Percentiles rank a stretch among this genome's conserved stretches.
phyloP scores from a whole-genome alignment of 2,329 filamentous ascomycete species.

The Cladosporium sp. region DNA sequence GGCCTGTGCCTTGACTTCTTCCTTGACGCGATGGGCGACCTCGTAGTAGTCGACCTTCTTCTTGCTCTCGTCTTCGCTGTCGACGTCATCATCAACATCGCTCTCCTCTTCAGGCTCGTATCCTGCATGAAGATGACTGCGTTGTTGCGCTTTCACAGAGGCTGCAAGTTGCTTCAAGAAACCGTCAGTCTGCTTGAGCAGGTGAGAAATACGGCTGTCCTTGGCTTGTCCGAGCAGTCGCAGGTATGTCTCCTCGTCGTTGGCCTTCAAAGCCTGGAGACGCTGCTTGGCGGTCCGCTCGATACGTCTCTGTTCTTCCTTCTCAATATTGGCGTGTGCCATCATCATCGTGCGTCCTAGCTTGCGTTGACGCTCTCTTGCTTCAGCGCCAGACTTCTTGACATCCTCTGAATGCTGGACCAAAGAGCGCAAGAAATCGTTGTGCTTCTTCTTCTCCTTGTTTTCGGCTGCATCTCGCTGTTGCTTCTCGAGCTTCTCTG shows the following conservation, averaged over 20 bases:
- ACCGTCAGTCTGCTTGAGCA: conserved; percentile 93
- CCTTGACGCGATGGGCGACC: conserved; percentile 91
- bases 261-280: conserved; percentile 96
- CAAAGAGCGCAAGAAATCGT: conserved; percentile 84
- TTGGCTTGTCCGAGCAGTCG: conserved; percentile 97
- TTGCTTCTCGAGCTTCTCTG: conserved; percentile 98
- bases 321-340: conserved; percentile 95
- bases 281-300: conserved; percentile 98
- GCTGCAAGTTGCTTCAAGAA: conserved; percentile 94
- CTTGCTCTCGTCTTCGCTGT: conserved; percentile 61
- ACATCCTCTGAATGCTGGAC: conserved; percentile 78
- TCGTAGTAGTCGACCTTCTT: conserved; percentile 98
- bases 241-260: conserved; percentile 98
- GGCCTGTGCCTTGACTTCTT: conserved; percentile 82
- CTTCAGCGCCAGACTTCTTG: conserved; percentile 59
- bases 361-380: conserved; percentile 74
- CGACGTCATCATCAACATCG: conserved; percentile 65
- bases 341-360: conserved; percentile 82
- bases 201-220: conserved; percentile 96
- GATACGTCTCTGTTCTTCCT: conserved; percentile 97
- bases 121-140: conserved; percentile 65
- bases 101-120: conserved; percentile 70
- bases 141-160: conserved; percentile 91
- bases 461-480: conserved; percentile 93
- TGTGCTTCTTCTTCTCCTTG: conserved; percentile 96